These are phyloP conservation scores for Prosopis cineraria DNA, from an alignment of 306 rosid genomes.

Conservation along the genomic window DNA sequence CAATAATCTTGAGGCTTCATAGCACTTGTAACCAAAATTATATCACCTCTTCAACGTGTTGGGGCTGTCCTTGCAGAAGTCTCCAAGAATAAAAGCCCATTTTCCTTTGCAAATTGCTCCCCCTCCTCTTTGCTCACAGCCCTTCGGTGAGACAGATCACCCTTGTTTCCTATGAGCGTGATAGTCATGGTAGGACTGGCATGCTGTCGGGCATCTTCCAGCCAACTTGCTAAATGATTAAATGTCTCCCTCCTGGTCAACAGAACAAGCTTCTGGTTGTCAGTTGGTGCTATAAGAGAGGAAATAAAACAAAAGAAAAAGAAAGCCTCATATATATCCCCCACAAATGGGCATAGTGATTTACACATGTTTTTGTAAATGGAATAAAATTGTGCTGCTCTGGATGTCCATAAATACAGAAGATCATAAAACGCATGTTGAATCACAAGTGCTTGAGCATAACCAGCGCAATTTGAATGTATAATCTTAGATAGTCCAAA, in stretches of 20 bases:
- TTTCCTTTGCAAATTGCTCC: slow-evolving; percentile 75
- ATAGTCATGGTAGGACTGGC: slow-evolving; percentile 78
- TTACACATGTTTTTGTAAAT: background rate
- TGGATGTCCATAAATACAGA: background rate
- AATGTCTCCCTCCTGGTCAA: slow-evolving; percentile 65
- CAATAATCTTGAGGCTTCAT: background rate
- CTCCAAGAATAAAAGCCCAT: slow-evolving; percentile 71
- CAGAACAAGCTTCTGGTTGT: background rate
- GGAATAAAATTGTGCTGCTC: background rate
- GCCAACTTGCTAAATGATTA: slow-evolving; percentile 56
- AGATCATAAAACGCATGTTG: background rate
- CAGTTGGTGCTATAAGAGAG: background rate
- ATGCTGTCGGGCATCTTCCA: slow-evolving; percentile 82
- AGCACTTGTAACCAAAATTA: background rate
- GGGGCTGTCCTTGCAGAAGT: slow-evolving; percentile 80
- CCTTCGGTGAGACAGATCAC: slow-evolving; percentile 70
- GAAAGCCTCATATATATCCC: background rate
- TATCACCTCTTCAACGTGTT: slow-evolving; percentile 72
- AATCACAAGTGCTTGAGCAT: background rate
- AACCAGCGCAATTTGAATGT: background rate
- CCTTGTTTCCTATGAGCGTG: slow-evolving; percentile 71
- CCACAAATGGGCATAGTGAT: background rate
- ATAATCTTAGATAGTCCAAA: background rate
- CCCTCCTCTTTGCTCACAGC: slow-evolving; percentile 83
- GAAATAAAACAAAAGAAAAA: background rate